Conservation (phyloP, 495 filamentous ascomycete species). For the Daldinia childiae region DNA sequence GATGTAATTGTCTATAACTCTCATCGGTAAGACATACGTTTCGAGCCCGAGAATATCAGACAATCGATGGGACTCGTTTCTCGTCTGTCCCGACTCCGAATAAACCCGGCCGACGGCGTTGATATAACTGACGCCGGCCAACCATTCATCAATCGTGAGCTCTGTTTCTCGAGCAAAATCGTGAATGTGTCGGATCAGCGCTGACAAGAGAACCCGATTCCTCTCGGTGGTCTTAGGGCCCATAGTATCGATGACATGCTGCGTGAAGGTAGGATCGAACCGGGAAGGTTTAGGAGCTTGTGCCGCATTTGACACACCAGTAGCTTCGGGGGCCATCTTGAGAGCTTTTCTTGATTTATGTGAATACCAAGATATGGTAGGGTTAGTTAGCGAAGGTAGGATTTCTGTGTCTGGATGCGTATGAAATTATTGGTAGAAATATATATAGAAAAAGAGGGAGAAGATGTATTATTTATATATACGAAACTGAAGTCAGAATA, state of each 20-base stretch:
- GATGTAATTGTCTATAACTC: background rate
- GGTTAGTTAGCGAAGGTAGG: background rate
- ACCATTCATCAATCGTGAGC: constrained; percentile 82
- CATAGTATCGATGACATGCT: constrained; percentile 77
- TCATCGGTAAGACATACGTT: constrained; percentile 62
- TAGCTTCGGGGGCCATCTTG: constrained; percentile 34
- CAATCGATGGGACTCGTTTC: constrained; percentile 81
- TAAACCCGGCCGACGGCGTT: constrained; percentile 64
- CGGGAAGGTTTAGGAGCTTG: constrained; percentile 44
- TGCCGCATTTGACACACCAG: constrained; percentile 38
- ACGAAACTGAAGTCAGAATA: background rate
- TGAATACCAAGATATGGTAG: constrained; percentile 8
- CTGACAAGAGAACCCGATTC: constrained; percentile 69
- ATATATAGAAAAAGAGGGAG: background rate
- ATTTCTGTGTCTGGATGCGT: background rate
- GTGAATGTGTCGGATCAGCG: constrained; percentile 79
- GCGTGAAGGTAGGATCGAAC: constrained; percentile 81
- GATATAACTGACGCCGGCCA: constrained; percentile 73
- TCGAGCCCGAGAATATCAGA: constrained; percentile 85
- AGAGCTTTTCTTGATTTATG: constrained; percentile 23
- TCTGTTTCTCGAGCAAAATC: constrained; percentile 86
- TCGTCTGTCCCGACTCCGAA: constrained; percentile 57
- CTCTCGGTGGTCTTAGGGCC: constrained; percentile 76
- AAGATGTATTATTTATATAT: background rate
- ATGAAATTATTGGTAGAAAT: background rate